phyloP scores from a whole-genome alignment of 2,329 filamentous ascomycete species.

The Rhynchosporium agropyri region DNA sequence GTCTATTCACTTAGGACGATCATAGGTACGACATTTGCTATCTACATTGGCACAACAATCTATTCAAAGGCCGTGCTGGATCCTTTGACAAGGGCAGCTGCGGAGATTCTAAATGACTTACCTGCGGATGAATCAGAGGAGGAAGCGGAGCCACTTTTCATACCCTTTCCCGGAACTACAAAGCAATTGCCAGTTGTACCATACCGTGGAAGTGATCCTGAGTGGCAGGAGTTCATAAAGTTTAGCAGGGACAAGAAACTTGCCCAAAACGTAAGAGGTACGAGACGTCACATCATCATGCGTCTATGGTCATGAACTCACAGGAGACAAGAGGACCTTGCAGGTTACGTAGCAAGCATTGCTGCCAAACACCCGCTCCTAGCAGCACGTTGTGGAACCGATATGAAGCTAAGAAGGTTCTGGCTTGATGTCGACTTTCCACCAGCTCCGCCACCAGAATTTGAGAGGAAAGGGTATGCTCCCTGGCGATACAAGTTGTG shows the following conservation, averaged over 20 bases:
- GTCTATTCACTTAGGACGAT: constrained; percentile 28
- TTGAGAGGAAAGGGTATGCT: constrained; percentile 59
- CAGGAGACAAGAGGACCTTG: constrained; percentile 49
- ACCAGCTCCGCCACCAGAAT: constrained; percentile 58
- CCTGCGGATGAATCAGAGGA: constrained; percentile 49
- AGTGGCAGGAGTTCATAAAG: constrained; percentile 63
- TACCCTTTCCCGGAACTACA: constrained; percentile 64
- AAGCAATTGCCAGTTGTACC: constrained; percentile 51
- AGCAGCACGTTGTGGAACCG: constrained; percentile 49
- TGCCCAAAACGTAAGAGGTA: constrained; percentile 42
- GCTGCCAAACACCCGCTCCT: constrained; percentile 50
- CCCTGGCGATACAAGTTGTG: neutral
- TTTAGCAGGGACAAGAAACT: constrained; percentile 57
- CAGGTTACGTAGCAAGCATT: constrained; percentile 47
- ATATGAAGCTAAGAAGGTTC: constrained; percentile 51
- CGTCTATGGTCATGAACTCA: constrained; percentile 28
- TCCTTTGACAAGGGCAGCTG: constrained; percentile 45
- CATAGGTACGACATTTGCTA: constrained; percentile 43
- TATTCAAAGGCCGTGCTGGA: constrained; percentile 52
- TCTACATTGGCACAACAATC: constrained; percentile 46
- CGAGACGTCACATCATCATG: neutral
- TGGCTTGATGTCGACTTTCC: constrained; percentile 68
- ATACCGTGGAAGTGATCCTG: constrained; percentile 61
- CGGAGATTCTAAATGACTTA: constrained; percentile 47
- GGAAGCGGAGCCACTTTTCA: constrained; percentile 54